Evolutionary conservation across 202 grass and related monocot species (phyloP).

Genomic region (Setaria viridis): DNA sequence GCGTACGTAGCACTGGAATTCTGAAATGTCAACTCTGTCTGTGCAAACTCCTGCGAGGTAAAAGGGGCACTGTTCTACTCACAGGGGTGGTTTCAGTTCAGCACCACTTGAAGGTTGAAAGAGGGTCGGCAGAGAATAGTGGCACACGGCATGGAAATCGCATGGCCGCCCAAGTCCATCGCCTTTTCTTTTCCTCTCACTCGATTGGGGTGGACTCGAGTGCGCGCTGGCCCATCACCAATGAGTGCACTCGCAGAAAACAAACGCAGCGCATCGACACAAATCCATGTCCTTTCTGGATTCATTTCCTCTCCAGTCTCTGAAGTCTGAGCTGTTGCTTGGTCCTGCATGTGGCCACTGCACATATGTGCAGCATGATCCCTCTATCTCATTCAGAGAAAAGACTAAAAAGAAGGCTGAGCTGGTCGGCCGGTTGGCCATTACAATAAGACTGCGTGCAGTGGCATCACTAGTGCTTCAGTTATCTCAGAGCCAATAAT

Average conservation of each 20-base stretch:
- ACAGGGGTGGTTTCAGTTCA: background rate
- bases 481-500: slow-evolving; percentile 22
- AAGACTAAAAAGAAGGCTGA: slow-evolving; percentile 28
- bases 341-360: slow-evolving; percentile 32
- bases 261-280: background rate
- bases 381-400: background rate
- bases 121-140: slow-evolving; percentile 38
- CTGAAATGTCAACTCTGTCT: background rate
- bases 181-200: slow-evolving; percentile 7
- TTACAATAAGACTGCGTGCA: slow-evolving; percentile 24
- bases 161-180: slow-evolving; percentile 15
- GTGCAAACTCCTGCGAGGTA: background rate
- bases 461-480: background rate
- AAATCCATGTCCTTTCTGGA: slow-evolving; percentile 30
- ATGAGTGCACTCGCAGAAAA: slow-evolving; percentile 51
- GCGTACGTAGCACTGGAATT: background rate
- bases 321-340: background rate
- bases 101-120: background rate
- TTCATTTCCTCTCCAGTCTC: background rate
- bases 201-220: slow-evolving; percentile 43
- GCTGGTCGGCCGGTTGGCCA: slow-evolving; percentile 29
- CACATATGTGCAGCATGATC: background rate
- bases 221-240: slow-evolving; percentile 26
- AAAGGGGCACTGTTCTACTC: background rate
- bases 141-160: slow-evolving; percentile 32